Percentiles rank a stretch among this genome's conserved stretches.
These are phyloP conservation scores for Solanum clarkiae DNA, from an alignment of 257 asterid species.

Conservation along the genomic window DNA sequence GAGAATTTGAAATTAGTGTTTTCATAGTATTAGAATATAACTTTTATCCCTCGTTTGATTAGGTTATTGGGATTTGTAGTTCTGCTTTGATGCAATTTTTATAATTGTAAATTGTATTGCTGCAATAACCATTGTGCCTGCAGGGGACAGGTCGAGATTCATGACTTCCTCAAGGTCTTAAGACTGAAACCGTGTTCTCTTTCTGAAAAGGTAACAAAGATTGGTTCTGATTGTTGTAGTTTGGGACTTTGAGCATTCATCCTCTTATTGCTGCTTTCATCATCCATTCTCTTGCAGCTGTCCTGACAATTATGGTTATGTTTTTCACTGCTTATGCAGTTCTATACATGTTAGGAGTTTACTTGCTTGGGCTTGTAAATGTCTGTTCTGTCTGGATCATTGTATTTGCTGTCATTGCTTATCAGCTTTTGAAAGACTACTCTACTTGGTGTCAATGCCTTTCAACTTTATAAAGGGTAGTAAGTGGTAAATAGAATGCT, in stretches of 20 bases:
- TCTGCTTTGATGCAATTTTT: neutral
- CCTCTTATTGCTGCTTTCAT: neutral
- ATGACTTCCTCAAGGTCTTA: conserved; percentile 56
- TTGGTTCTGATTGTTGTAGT: neutral
- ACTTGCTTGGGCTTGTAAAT: neutral
- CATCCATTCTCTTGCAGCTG: neutral
- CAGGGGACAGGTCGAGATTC: conserved; percentile 73
- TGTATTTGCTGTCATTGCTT: neutral
- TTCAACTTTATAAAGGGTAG: neutral
- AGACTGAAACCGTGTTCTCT: conserved; percentile 62
- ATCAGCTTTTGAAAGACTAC: neutral
- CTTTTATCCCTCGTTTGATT: neutral
- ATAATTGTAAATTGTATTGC: neutral
- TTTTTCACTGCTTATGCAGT: neutral
- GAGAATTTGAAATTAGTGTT: neutral
- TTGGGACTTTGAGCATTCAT: neutral
- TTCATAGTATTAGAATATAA: neutral
- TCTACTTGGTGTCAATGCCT: neutral
- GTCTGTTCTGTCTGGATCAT: neutral
- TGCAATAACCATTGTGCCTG: neutral
- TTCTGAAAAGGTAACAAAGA: conserved; percentile 55
- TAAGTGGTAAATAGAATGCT: neutral
- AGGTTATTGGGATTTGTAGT: neutral
- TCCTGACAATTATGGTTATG: neutral
- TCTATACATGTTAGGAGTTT: neutral